Base-by-base conservation (phyloP, 2,329 filamentous ascomycete species). In the Alternaria longipes region DNA sequence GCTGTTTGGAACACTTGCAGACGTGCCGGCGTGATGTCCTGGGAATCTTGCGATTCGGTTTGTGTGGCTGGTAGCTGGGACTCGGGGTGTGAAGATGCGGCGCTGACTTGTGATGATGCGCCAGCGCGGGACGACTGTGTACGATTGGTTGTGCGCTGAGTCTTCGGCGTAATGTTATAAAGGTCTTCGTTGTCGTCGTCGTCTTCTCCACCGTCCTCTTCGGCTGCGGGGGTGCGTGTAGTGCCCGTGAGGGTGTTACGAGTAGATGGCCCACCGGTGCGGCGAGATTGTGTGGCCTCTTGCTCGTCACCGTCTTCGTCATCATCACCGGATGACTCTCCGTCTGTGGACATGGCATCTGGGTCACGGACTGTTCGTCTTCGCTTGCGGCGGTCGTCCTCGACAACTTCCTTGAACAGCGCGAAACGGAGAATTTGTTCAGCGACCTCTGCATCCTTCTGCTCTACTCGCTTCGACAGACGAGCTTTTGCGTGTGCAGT, bases 401-500 rank as follows among this genome's bases (percentile, higher is more conserved):
- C 85, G 4, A 97, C 85, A 0, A 99, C 90, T 81, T 99, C 95
- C 78, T 98, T 98, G 86, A 99, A 99, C 36, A 99, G 85, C 3
- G 95, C 96, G 74, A 97, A 99, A 18, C 95, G 88, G 32, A 99
- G 82, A 67, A 99, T 97, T 8, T 89, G 86, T 78, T 99, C 94
- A 9, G 95, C 95, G 34, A 93, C 90, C 54, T 91, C 82, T 1
- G 94, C 94, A 78, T 99, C 95, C 56, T 90, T 89, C 77, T 97
- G 91, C 67, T 98, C 94, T 3, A 99, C 93, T 41, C 92, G 85
- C 74, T 88, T 93, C 1, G 93, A 97, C 7, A 99, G 84, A 30
- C 95, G 89, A 7, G 94, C 88, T 81, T 98, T 99, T 62, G 95
- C 95, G 71, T 99, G 95, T 1, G 95, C 95, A 0, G 94, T 98